Evolutionary conservation across 2,329 filamentous ascomycete genomes (phyloP).

Genomic region (Diplocarpon mali): DNA sequence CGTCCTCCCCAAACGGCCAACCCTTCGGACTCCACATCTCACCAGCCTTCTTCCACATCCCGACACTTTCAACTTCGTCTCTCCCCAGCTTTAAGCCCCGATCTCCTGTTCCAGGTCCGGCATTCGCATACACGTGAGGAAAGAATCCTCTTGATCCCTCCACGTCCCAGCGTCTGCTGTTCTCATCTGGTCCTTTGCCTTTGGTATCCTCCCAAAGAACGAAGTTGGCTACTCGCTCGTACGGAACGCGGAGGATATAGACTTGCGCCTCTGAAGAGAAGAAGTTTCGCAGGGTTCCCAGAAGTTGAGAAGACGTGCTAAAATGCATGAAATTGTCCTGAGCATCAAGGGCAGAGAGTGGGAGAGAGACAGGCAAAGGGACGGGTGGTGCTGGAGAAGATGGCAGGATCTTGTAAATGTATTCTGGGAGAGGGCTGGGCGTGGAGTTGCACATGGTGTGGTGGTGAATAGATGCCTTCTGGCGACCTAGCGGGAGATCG

Average conservation of each 20-base stretch:
- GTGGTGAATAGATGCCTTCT: no score
- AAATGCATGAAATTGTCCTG: conserved; percentile 24
- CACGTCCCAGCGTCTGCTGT: conserved; percentile 21
- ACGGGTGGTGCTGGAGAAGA: conserved; percentile 13
- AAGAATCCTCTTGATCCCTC: conserved; percentile 18
- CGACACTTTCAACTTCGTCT: conserved; percentile 19
- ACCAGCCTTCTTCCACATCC: conserved; percentile 12
- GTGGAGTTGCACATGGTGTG: conserved; percentile 13
- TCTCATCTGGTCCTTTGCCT: conserved; percentile 15
- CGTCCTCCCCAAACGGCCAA: conserved; percentile 21
- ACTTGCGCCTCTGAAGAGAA: conserved; percentile 15
- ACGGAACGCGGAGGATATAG: conserved; percentile 20
- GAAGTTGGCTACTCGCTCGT: conserved; percentile 14
- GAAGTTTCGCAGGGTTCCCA: conserved; percentile 21
- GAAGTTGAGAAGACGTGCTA: conserved; percentile 19
- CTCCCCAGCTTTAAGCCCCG: conserved; percentile 18
- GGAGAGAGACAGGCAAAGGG: conserved; percentile 19
- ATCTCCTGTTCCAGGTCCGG: conserved; percentile 1
- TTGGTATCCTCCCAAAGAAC: conserved; percentile 20
- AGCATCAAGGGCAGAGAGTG: conserved; percentile 22
- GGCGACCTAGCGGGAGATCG: background rate
- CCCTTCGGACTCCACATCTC: conserved; percentile 12
- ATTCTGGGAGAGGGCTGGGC: conserved; percentile 15
- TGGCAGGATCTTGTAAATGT: conserved; percentile 27
- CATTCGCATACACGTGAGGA: conserved; percentile 23